Evolutionary conservation across 176 grass and related monocot species (phyloP).

Genomic region (Hordeum marinum): DNA sequence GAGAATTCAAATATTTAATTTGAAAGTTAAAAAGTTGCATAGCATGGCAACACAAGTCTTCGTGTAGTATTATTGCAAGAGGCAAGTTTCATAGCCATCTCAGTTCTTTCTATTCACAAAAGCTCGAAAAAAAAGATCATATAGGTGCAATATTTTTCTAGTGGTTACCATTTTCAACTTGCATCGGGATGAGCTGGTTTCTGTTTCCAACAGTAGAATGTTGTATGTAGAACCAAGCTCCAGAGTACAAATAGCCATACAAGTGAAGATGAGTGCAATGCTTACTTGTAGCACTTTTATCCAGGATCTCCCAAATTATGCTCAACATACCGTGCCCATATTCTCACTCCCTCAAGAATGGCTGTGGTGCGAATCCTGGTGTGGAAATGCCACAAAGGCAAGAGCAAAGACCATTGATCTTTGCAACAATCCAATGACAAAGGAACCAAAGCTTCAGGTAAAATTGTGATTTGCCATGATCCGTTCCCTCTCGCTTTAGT

Average conservation of each 20-base stretch:
- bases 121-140: neutral
- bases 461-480: slow-evolving; percentile 1
- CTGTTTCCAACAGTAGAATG: neutral
- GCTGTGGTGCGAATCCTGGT: slow-evolving; percentile 99
- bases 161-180: neutral
- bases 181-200: neutral
- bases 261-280: slow-evolving; percentile 21
- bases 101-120: neutral
- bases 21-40: slow-evolving; percentile 2
- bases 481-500: neutral
- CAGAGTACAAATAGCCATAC: slow-evolving; percentile 11
- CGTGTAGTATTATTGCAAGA: neutral
- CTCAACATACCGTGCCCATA: slow-evolving; percentile 95
- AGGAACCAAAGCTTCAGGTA: slow-evolving; percentile 98
- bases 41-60: neutral
- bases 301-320: slow-evolving; percentile 98
- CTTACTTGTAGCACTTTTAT: slow-evolving; percentile 26
- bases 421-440: slow-evolving; percentile 99
- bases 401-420: slow-evolving; percentile 97
- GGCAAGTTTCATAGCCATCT: neutral
- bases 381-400: slow-evolving; percentile 87
- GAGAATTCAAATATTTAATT: neutral
- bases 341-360: slow-evolving; percentile 99
- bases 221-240: neutral
- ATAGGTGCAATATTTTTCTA: neutral